Evolutionary conservation across 164 flowering plant genomes (phyloP).

Genomic region (Chimonanthus salicifolius): DNA sequence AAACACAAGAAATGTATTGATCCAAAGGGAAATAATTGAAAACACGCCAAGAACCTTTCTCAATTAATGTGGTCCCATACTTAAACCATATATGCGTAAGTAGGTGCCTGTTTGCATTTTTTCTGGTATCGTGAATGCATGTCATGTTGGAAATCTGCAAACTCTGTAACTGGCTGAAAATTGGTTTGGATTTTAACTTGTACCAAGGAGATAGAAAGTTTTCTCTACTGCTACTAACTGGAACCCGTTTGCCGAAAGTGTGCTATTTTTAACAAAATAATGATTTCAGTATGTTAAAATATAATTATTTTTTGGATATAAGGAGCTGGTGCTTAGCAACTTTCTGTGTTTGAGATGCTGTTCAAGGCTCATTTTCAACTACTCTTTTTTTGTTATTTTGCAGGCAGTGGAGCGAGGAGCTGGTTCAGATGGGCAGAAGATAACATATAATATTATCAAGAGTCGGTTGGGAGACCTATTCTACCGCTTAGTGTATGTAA

Average conservation of each 20-base stretch:
- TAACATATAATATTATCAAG: conserved; percentile 84
- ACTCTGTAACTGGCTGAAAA: too few relatives aligned
- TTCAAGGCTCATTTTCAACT: not conserved
- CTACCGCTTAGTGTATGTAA: conserved; percentile 91
- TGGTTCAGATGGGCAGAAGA: conserved; percentile 94
- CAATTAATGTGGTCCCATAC: too few relatives aligned
- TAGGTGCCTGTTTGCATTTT: too few relatives aligned
- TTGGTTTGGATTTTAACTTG: not conserved
- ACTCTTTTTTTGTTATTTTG: conserved; percentile 4
- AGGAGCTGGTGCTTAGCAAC: not conserved
- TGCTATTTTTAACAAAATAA: too few relatives aligned
- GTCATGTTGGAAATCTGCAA: too few relatives aligned
- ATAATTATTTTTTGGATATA: too few relatives aligned
- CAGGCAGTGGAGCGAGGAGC: conserved; percentile 99
- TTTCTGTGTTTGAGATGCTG: not conserved
- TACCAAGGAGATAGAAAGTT: not conserved
- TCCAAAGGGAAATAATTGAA: too few relatives aligned
- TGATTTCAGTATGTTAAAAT: not conserved
- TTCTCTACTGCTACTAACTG: not conserved
- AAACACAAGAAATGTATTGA: too few relatives aligned
- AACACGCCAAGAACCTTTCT: too few relatives aligned
- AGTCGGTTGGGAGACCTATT: conserved; percentile 87
- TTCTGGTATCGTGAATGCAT: too few relatives aligned
- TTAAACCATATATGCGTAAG: too few relatives aligned
- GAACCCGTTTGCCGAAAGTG: not conserved